Evolutionary conservation across 345 rosid genomes (phyloP), one percentile per base, ranked within the genome.

Genomic region (Geranium brycei): DNA sequence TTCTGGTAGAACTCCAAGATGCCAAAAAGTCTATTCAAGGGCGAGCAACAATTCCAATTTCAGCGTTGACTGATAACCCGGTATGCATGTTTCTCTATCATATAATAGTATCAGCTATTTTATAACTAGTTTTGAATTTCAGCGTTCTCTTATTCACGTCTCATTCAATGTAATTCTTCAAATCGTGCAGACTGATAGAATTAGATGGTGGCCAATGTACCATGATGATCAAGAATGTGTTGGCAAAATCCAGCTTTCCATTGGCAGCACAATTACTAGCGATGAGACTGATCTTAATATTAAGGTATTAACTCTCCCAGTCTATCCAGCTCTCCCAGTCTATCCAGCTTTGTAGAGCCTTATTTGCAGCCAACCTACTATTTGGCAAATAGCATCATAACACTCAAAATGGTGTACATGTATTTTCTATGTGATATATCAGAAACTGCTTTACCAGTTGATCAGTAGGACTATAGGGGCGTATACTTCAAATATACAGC

Each of bases 151-250:
- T 47, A 47, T 31, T 16, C 38, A 53, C 5, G 7, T 7, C 40
- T 51, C 18, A 56, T 23, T 17, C 65, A 51, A 73, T 61, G 35
- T 68, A 60, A 66, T 65, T 60, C 15, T 69, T 61, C 30, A 65
- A 59, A 61, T 53, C 66, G 5, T 83, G 73, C 84, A 89, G 99
- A 80, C 80, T 74, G 96, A 93, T 55, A 86, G 83, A 74, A 66
- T 86, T 57, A 75, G 80, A 60, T 93, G 97, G 99, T 93, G 97
- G 93, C 88, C 96, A 32, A 76, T 89, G 69, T 78, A 77, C 78
- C 96, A 81, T 62, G 96, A 84, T 68, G 97, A 83, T 79, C 85
- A 89, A 79, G 96, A 87, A 80, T 93, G 97, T 80, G 86, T 89
- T 30, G 97, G 99, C 70, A 93, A 93, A 81, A 82, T 92, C 79